A percentile compares a stretch with the other conserved stretches of the same genome.
These are phyloP conservation scores for Pythium vanterpoolii DNA, from an alignment of 352 stramenopile species.

Conservation along the genomic window DNA sequence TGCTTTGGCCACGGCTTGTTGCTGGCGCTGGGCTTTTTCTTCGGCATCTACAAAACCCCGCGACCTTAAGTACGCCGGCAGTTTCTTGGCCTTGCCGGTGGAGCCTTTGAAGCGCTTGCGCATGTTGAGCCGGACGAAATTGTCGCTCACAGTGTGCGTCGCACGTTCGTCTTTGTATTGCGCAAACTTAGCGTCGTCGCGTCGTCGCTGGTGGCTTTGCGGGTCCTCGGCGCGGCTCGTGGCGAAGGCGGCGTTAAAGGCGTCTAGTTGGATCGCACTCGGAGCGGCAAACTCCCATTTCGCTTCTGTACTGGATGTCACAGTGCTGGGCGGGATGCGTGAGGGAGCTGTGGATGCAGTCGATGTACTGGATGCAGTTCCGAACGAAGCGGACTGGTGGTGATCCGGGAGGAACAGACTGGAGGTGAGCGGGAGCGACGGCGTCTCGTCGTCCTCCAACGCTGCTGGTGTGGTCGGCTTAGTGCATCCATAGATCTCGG, in stretches of 20 bases:
- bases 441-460: conserved; percentile 3
- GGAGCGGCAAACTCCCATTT: conserved; percentile 21
- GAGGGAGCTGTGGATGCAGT: not conserved
- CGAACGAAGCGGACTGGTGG: not conserved
- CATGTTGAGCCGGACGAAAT: conserved; percentile 82
- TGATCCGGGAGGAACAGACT: conserved; percentile 13
- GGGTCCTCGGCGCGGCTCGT: not conserved
- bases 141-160: conserved; percentile 56
- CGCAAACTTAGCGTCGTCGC: conserved; percentile 28
- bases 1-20: conserved; percentile 22
- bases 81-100: conserved; percentile 62
- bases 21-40: conserved; percentile 19
- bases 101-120: conserved; percentile 70
- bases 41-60: conserved; percentile 18
- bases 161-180: conserved; percentile 58
- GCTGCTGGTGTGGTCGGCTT: not conserved
- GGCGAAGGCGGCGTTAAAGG: conserved; percentile 9
- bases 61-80: conserved; percentile 57
- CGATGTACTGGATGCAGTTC: not conserved
- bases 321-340: not conserved
- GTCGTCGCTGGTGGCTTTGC: not conserved
- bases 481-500: conserved; percentile 24
- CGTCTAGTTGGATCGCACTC: conserved; percentile 17
- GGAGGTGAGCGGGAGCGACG: conserved; percentile 17
- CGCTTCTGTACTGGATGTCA: not conserved